Evolutionary conservation across 2,329 filamentous ascomycete genomes (phyloP), one percentile per base, ranked within the genome.

Genomic region (Ambrosiella xylebori): DNA sequence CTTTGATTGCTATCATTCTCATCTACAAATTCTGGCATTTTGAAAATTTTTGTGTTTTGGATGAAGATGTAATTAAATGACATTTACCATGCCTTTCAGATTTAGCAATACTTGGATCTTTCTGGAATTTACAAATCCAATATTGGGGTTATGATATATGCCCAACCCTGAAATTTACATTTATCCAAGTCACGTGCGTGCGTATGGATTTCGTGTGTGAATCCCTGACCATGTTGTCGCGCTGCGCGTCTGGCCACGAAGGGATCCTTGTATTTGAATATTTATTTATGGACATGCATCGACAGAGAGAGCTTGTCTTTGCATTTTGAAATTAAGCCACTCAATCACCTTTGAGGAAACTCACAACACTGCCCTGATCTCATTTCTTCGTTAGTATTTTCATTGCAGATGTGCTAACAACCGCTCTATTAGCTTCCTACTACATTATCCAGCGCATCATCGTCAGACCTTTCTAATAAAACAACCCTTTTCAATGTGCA

Each of bases 401-500:
- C 27, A 3, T 27, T 27, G 4, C 27, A 27, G 27, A 27, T 27
- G 27, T 27, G 59, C 63, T 60, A 45, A 62, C 62, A 56, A 56
- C 50, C 27, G 5, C 41, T 57, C 61, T 15, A 52, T n/a, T 52
- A 56, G 12, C 50, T 59, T 35, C 8, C 2, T 36, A 27, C 27
- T 50, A 11, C 44, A 7, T 49, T 37, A 13, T 39, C 15, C n/a
- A 39, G n/a, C 15, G 47, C 37, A 37, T 44, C 38, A 36, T n/a
- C 27, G 11, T 56, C 54, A 3, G 15, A 39, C 40, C 3, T 27
- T n/a, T 27, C 19, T 39, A 27, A 7, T 55, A 27, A 27, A 27
- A 27, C 4, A 27, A 27, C 3, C 17, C 53, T 35, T 19, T 11
- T 51, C 47, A 17, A 27, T 40, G n/a, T 39, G 85, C 86, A 85